Evolutionary conservation across 257 asterid genomes (phyloP).

Genomic region (Nicotiana otophora): DNA sequence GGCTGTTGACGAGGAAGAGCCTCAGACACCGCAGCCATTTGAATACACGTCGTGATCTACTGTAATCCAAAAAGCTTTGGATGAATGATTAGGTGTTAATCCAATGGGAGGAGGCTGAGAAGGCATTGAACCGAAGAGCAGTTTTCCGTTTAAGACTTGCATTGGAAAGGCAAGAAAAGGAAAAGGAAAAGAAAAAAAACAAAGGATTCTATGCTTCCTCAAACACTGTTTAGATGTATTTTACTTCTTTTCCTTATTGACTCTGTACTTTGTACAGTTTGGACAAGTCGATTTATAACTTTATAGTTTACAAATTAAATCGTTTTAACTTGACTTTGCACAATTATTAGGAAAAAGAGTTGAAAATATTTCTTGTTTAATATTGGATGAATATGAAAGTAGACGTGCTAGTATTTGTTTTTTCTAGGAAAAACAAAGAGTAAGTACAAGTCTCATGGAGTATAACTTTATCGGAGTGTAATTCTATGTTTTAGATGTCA

Average conservation of each 20-base stretch:
- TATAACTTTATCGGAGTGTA: no score
- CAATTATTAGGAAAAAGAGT: no score
- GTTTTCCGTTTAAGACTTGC: not conserved
- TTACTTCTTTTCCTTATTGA: not conserved
- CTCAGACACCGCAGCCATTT: constrained; percentile 87
- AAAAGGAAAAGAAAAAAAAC: no score
- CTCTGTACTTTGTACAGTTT: not conserved
- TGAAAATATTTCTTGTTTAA: no score
- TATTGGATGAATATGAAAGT: no score
- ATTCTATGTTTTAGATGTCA: no score
- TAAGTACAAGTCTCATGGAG: no score
- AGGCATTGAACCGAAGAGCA: not conserved
- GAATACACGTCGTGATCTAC: constrained; percentile 52
- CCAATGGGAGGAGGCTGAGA: not conserved
- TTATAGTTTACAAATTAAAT: no score
- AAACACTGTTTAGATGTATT: not conserved
- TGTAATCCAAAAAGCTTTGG: not conserved
- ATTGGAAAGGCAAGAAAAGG: not conserved
- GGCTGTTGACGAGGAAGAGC: constrained; percentile 92
- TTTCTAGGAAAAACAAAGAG: no score
- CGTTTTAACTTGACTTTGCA: no score
- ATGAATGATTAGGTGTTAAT: not conserved
- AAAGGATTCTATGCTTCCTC: not conserved
- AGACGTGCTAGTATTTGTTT: no score
- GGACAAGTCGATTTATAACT: no score